phyloP scores from a whole-genome alignment of 2,329 filamentous ascomycete species.

The Pseudohalonectria lignicola region DNA sequence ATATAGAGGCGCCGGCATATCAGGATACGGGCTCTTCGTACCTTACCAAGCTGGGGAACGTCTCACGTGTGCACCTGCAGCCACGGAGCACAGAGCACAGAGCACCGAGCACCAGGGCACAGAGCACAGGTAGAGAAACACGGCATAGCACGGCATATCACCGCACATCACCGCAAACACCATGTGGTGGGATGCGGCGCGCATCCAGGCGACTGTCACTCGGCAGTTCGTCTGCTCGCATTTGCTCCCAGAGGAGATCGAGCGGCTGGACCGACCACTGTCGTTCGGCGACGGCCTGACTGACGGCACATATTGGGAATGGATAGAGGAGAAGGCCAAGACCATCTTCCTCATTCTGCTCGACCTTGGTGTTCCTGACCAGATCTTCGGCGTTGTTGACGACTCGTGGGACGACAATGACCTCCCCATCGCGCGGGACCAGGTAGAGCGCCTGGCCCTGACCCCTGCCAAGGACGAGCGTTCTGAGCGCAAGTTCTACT shows the following conservation, averaged over 20 bases:
- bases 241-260: conserved; percentile 50
- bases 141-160: no score
- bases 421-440: conserved; percentile 55
- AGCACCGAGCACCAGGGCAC: no score
- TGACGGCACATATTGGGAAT: conserved; percentile 68
- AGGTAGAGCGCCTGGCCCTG: conserved; percentile 52
- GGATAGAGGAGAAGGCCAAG: conserved; percentile 60
- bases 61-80: no score
- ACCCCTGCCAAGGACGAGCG: conserved; percentile 48
- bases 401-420: conserved; percentile 70
- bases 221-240: conserved; percentile 55
- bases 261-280: conserved; percentile 49
- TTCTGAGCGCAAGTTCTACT: conserved; percentile 58
- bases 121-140: no score
- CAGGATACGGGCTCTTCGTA: no score
- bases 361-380: conserved; percentile 58
- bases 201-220: conserved; percentile 60
- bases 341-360: conserved; percentile 61
- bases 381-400: conserved; percentile 66
- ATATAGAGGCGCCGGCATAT: no score
- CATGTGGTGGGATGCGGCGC: conserved; percentile 59
- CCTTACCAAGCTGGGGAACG: no score
- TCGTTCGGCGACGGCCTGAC: conserved; percentile 59
- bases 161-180: no score
- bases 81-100: no score